Evolutionary conservation across 2,329 filamentous ascomycete species (phyloP).

Genomic region (Hypoxylon sp.): DNA sequence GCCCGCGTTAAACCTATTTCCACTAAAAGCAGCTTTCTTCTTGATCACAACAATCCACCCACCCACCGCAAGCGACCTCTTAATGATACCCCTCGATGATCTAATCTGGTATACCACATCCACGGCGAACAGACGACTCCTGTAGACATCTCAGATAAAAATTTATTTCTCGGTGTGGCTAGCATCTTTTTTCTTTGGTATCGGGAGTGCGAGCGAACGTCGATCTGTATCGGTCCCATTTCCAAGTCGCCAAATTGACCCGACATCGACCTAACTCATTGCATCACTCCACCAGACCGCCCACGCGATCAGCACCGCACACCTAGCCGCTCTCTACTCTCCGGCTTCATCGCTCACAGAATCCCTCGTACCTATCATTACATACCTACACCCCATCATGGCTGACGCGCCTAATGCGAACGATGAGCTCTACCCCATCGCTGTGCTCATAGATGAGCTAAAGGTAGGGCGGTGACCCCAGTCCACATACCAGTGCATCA

Average conservation of each 20-base stretch:
- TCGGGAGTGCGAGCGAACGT: slow-evolving; percentile 38
- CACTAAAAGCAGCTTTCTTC: slow-evolving; percentile 45
- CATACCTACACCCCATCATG: slow-evolving; percentile 73
- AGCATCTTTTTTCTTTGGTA: slow-evolving; percentile 22
- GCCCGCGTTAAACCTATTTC: slow-evolving; percentile 45
- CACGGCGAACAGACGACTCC: slow-evolving; percentile 20
- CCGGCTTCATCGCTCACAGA: slow-evolving; percentile 31
- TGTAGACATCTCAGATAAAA: slow-evolving; percentile 21
- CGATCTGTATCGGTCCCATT: slow-evolving; percentile 37
- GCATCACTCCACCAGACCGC: slow-evolving; percentile 52
- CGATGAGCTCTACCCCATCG: slow-evolving; percentile 99
- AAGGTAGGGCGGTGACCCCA: slow-evolving; percentile 75
- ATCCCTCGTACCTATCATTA: slow-evolving; percentile 23
- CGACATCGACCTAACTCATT: slow-evolving; percentile 50
- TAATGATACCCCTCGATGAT: slow-evolving; percentile 49
- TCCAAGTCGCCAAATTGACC: slow-evolving; percentile 43
- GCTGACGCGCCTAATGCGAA: slow-evolving; percentile 89
- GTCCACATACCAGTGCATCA: slow-evolving; percentile 31
- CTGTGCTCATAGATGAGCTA: slow-evolving; percentile 98
- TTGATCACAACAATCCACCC: slow-evolving; percentile 45
- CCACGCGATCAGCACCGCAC: slow-evolving; percentile 52
- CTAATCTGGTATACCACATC: slow-evolving; percentile 37
- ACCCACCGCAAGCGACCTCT: slow-evolving; percentile 34
- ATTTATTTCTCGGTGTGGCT: slow-evolving; percentile 12
- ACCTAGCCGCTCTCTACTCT: slow-evolving; percentile 37